phyloP scores from a whole-genome alignment of 208 protist species.

The Naegleria gruberi region DNA sequence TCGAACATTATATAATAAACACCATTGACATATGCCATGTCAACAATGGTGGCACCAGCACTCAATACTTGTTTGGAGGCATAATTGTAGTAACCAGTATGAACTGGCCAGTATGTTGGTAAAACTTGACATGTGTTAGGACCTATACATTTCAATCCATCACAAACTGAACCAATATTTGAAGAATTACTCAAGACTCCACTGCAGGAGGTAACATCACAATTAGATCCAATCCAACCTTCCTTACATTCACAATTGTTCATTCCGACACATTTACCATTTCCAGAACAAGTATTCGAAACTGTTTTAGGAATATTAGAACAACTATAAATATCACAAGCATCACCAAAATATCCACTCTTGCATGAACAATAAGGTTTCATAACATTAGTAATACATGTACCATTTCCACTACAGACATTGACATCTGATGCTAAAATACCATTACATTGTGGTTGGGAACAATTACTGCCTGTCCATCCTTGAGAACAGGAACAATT shows the following conservation, averaged over 20 bases:
- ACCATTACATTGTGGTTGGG: neutral
- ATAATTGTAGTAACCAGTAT: too few species aligned
- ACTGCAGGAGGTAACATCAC: too few species aligned
- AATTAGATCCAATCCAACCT: neutral
- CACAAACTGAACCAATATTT: too few species aligned
- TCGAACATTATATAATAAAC: too few species aligned
- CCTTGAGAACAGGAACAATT: neutral
- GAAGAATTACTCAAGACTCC: too few species aligned
- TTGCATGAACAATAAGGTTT: neutral
- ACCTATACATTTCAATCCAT: too few species aligned
- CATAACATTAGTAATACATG: neutral
- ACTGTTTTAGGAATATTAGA: too few species aligned
- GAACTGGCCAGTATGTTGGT: too few species aligned
- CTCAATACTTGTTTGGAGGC: too few species aligned
- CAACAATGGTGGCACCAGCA: too few species aligned
- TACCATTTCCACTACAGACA: neutral
- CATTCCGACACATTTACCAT: neutral
- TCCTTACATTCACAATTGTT: neutral
- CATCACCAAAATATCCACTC: neutral
- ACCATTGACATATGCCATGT: too few species aligned
- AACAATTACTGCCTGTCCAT: neutral
- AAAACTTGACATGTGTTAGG: too few species aligned
- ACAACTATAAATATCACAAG: neutral
- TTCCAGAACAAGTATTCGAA: constrained; percentile 14
- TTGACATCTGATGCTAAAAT: neutral